Percentiles rank a stretch among this genome's conserved stretches.
Conservation (phyloP, 176 grass and related monocot species). For the Musa acuminata region DNA sequence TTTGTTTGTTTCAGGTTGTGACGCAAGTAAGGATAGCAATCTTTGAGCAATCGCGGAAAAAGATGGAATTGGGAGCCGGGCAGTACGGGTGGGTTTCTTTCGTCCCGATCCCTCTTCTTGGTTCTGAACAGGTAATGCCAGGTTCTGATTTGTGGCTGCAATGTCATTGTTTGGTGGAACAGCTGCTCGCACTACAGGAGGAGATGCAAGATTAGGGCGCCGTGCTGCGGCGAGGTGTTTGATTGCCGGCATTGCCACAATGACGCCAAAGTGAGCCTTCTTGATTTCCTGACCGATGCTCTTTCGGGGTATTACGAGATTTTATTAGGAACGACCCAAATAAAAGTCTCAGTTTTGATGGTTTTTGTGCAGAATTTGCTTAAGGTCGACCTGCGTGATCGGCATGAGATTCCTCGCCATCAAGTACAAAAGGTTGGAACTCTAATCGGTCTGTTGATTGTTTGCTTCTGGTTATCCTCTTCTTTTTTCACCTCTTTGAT, state of each 20-base stretch:
- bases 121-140: not conserved
- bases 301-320: not conserved
- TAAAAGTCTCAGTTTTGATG: not conserved
- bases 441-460: not conserved
- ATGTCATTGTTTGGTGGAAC: conserved; percentile 1
- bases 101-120: not conserved
- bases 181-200: conserved; percentile 69
- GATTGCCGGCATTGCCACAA: conserved; percentile 88
- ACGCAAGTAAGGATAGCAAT: not conserved
- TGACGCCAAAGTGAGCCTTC: conserved; percentile 47
- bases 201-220: conserved; percentile 57
- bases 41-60: not conserved
- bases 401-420: conserved; percentile 70
- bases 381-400: conserved; percentile 33
- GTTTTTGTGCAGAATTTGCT: conserved; percentile 45
- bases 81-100: not conserved
- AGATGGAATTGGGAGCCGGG: not conserved
- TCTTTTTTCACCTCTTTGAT: not conserved
- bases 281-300: not conserved
- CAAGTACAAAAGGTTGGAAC: conserved; percentile 40
- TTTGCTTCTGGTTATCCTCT: not conserved
- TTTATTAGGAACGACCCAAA: not conserved
- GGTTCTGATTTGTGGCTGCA: not conserved
- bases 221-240: conserved; percentile 77
- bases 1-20: not conserved